A percentile compares a stretch with the other conserved stretches of the same genome.
phyloP scores from a whole-genome alignment of 306 rosid species.

The Prunus dulcis region DNA sequence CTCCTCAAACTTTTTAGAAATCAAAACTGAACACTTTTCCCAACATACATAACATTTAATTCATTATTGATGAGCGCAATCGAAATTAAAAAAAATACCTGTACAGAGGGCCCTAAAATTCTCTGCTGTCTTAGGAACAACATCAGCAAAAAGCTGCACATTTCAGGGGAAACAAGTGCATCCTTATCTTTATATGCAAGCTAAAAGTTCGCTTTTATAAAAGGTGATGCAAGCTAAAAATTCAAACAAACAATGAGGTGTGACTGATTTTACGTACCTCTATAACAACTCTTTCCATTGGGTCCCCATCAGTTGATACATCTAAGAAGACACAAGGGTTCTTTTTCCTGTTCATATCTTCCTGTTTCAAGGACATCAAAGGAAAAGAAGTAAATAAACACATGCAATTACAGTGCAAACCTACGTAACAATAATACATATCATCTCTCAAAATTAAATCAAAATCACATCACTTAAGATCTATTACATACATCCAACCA shows the following conservation, averaged over 20 bases:
- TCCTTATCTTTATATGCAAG: background rate
- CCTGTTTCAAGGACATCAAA: slow-evolving; percentile 17
- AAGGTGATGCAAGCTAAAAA: background rate
- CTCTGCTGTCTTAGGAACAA: slow-evolving; percentile 86
- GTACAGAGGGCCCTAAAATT: slow-evolving; percentile 94
- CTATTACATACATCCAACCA: too few relatives aligned
- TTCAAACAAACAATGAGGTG: background rate
- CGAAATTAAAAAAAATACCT: slow-evolving; percentile 40
- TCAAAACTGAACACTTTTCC: background rate
- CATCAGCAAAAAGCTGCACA: slow-evolving; percentile 81
- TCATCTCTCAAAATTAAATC: too few relatives aligned
- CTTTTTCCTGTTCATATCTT: slow-evolving; percentile 63
- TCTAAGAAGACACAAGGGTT: slow-evolving; percentile 76
- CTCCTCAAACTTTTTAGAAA: background rate
- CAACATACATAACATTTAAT: background rate
- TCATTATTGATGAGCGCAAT: background rate
- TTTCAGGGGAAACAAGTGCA: slow-evolving; percentile 27
- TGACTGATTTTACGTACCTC: slow-evolving; percentile 49
- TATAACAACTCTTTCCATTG: slow-evolving; percentile 55
- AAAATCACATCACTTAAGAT: too few relatives aligned
- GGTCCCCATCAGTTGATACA: slow-evolving; percentile 69
- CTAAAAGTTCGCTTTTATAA: slow-evolving; percentile 6
- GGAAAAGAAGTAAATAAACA: slow-evolving; percentile 3
- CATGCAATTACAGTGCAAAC: background rate
- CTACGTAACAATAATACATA: background rate